phyloP scores from a whole-genome alignment of 2,329 filamentous ascomycete species.

The Clarireedia homoeocarpa region DNA sequence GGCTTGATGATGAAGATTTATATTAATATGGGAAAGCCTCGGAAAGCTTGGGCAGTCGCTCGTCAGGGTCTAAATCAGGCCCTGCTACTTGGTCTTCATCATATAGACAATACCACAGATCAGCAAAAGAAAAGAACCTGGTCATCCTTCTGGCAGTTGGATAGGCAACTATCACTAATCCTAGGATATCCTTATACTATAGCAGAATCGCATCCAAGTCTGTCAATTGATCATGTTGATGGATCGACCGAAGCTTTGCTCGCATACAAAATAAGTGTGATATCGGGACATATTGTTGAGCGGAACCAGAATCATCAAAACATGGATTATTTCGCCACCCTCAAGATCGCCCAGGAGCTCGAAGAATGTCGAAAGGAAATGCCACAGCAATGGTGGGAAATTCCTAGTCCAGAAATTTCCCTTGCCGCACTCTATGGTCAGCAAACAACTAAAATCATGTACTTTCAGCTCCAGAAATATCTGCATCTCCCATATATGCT shows the following conservation, averaged over 20 bases:
- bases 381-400: constrained; percentile 28
- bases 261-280: constrained; percentile 11
- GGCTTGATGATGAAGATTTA: constrained; percentile 44
- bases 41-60: constrained; percentile 44
- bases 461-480: constrained; percentile 32
- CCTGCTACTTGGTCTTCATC: constrained; percentile 42
- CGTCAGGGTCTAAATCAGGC: constrained; percentile 44
- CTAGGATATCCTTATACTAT: constrained; percentile 43
- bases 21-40: constrained; percentile 46
- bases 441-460: constrained; percentile 33
- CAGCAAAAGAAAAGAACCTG: constrained; percentile 32
- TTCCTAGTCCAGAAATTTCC: constrained; percentile 16
- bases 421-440: constrained; percentile 28
- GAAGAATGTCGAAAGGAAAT: constrained; percentile 27
- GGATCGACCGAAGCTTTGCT: background rate
- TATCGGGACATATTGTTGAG: constrained; percentile 34
- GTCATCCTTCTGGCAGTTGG: constrained; percentile 34
- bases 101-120: constrained; percentile 24
- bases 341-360: constrained; percentile 36
- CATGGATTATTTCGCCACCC: constrained; percentile 32
- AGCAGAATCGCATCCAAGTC: constrained; percentile 21
- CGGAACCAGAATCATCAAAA: constrained; percentile 33
- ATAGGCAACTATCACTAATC: constrained; percentile 44
- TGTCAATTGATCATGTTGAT: background rate
- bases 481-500: constrained; percentile 42